Evolutionary conservation across 2,329 filamentous ascomycete species (phyloP), one percentile per base, ranked within the genome.

Genomic region (Penicillium vulpinum): DNA sequence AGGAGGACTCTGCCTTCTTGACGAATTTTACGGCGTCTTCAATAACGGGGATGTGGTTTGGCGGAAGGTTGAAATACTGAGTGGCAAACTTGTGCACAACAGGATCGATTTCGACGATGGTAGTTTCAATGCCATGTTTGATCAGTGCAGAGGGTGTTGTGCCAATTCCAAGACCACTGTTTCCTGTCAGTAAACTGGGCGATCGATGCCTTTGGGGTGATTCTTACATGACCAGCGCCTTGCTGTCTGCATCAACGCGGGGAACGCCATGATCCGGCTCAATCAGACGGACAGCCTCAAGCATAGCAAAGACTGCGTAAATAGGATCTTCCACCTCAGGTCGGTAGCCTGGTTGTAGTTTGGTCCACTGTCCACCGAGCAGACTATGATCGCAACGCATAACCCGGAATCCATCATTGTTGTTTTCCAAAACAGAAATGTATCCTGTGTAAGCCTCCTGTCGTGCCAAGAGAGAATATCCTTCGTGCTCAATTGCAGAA

Each of bases 331-430:
- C 84, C 18, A 91, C 78, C 43, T 82, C 73, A 1, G 81, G 83
- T 70, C 77, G 49, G 76, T 80, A 58, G 71, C 87, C 74, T 67
- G 74, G 61, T 21, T 69, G 63, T 76, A 78, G 64, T 39, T 80
- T 80, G 13, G 88, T 83, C 93, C 93, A 99, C 75, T 97, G 90
- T 35, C 94, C 94, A 39, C 94, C 94, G 1, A 99, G 82, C 31
- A 99, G 81, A 68, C 92, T 96, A 73, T 99, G 94, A 68, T 97
- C 94, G 72, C 92, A 97, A 58, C 94, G 86, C 81, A 99, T 85
- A 16, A 92, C 85, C 2, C 92, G 85, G 75, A 90, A 97, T 1
- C 87, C 84, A 38, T 85, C 80, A 5, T 87, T 76, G 8, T 81
- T 70, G 70, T 87, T 94, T 63, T 99, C 90, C 26, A 97, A 72